Percentiles rank a stretch among this genome's conserved stretches.
Conservation (phyloP, 805 yeast genomes). For the Maudiozyma saulgeensis region DNA sequence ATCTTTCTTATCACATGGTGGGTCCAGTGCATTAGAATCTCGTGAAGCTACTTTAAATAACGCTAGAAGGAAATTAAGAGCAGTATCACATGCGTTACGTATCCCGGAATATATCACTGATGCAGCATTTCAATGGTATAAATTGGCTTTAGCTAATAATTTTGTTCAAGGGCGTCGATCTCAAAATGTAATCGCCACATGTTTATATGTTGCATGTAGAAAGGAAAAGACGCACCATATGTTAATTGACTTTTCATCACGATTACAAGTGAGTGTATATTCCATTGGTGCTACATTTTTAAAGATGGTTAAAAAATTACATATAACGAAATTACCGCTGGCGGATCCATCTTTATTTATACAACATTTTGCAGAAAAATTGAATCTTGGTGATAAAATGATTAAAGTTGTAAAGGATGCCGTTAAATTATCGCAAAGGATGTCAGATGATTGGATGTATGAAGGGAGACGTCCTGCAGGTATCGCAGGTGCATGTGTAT, state of each 20-base stretch:
- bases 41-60: conserved; percentile 83
- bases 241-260: conserved; percentile 89
- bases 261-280: conserved; percentile 83
- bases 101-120: conserved; percentile 82
- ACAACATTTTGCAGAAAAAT: conserved; percentile 83
- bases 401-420: conserved; percentile 82
- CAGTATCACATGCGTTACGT: conserved; percentile 66
- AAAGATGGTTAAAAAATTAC: conserved; percentile 80
- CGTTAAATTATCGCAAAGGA: conserved; percentile 71
- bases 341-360: conserved; percentile 93
- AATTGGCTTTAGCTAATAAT: conserved; percentile 72
- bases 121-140: conserved; percentile 83
- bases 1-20: conserved; percentile 43
- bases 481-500: conserved; percentile 90
- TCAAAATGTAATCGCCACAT: conserved; percentile 90
- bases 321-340: conserved; percentile 67
- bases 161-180: conserved; percentile 97
- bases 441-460: conserved; percentile 92
- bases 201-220: conserved; percentile 91
- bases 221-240: conserved; percentile 85
- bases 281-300: conserved; percentile 93
- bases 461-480: conserved; percentile 98
- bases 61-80: conserved; percentile 69
- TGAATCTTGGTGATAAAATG: conserved; percentile 68
- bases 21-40: conserved; percentile 69